These are phyloP conservation scores for Ascodesmis nigricans DNA, from an alignment of 495 filamentous ascomycete genomes.

Conservation along the genomic window DNA sequence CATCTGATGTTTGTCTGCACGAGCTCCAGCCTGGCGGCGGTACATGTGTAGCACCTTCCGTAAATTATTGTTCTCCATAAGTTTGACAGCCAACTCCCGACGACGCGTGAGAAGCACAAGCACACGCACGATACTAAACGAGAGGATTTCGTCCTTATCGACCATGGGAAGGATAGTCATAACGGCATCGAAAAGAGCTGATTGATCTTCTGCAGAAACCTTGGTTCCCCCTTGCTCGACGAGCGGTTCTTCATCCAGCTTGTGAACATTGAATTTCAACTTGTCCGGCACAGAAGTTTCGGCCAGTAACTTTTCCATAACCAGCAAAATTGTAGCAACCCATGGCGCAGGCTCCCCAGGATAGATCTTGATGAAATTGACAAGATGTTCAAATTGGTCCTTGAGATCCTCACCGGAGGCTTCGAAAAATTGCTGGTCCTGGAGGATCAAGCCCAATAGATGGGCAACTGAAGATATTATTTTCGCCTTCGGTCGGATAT, in stretches of 20 bases:
- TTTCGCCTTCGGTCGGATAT: slow-evolving; percentile 44
- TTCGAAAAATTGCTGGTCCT: slow-evolving; percentile 59
- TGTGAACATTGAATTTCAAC: slow-evolving; percentile 48
- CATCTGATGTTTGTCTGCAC: slow-evolving; percentile 52
- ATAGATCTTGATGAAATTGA: slow-evolving; percentile 60
- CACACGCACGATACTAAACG: slow-evolving; percentile 60
- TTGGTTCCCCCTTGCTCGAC: slow-evolving; percentile 34
- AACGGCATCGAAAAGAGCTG: slow-evolving; percentile 46
- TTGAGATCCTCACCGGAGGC: slow-evolving; percentile 53
- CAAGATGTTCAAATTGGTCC: slow-evolving; percentile 50
- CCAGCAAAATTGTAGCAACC: slow-evolving; percentile 74
- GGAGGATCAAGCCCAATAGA: slow-evolving; percentile 68
- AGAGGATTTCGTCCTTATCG: slow-evolving; percentile 53
- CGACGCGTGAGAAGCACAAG: slow-evolving; percentile 76
- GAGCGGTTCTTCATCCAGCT: slow-evolving; percentile 29
- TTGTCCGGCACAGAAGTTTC: slow-evolving; percentile 64
- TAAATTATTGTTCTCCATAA: slow-evolving; percentile 74
- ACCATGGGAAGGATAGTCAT: slow-evolving; percentile 65
- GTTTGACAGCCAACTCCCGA: slow-evolving; percentile 44
- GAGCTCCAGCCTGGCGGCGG: slow-evolving; percentile 62
- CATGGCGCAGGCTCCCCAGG: slow-evolving; percentile 65
- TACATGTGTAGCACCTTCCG: slow-evolving; percentile 84
- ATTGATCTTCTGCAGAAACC: slow-evolving; percentile 38
- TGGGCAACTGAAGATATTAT: slow-evolving; percentile 89
- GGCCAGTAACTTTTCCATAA: slow-evolving; percentile 71